Conservation (phyloP, 495 filamentous ascomycete species). For the Tuber brumale region DNA sequence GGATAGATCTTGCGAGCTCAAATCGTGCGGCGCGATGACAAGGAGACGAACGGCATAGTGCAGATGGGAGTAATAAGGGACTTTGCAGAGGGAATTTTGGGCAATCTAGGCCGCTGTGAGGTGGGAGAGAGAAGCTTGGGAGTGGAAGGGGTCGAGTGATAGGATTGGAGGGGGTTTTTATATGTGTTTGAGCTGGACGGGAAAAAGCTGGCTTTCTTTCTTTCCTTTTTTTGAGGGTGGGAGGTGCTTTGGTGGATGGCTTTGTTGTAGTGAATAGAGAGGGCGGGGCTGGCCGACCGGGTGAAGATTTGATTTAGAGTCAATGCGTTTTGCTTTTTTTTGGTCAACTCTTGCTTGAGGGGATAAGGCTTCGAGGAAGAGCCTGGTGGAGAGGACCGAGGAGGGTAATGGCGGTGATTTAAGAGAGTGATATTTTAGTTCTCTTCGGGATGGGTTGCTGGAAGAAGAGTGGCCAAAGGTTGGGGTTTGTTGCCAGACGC, state of each 20-base stretch:
- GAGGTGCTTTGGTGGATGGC: background rate
- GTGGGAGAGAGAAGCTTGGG: background rate
- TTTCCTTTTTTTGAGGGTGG: background rate
- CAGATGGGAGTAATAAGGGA: background rate
- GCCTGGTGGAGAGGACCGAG: background rate
- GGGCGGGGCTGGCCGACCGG: background rate
- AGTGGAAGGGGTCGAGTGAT: background rate
- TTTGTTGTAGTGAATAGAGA: background rate
- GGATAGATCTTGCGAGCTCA: background rate
- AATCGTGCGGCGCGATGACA: background rate
- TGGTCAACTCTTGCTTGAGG: background rate
- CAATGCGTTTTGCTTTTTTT: background rate
- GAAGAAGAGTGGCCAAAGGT: background rate
- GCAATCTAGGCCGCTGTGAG: background rate
- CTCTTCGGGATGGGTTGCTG: background rate
- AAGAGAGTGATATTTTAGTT: background rate
- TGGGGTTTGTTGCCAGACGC: background rate
- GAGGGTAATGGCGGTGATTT: background rate
- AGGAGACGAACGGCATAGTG: background rate
- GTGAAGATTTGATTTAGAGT: background rate
- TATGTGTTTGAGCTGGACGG: background rate
- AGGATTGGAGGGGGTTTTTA: background rate
- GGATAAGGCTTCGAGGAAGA: background rate
- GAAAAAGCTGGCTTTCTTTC: background rate
- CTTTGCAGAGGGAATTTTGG: background rate